Percentiles rank a stretch among this genome's conserved stretches.
phyloP scores from a whole-genome alignment of 768 basidiomycete species.

The Dendrothele bispora region DNA sequence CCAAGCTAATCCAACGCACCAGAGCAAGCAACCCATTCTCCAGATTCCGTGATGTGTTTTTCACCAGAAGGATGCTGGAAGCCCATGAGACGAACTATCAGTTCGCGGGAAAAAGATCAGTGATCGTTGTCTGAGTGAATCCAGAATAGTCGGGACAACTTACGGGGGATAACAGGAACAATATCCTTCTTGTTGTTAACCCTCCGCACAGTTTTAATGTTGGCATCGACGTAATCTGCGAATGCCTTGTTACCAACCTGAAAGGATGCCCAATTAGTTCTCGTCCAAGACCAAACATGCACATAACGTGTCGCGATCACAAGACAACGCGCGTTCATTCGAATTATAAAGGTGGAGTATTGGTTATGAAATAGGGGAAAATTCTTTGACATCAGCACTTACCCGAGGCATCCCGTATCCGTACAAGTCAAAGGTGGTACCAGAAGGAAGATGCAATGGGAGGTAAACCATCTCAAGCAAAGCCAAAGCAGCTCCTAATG shows the following conservation, averaged over 20 bases:
- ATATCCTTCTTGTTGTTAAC: conserved; percentile 60
- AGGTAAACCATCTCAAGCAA: conserved; percentile 59
- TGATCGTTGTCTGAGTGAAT: not conserved
- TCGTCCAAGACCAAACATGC: too few relatives aligned
- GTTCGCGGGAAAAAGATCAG: not conserved
- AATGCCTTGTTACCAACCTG: conserved; percentile 62
- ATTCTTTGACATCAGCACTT: conserved; percentile 26
- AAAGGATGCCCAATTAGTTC: too few relatives aligned
- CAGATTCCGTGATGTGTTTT: conserved; percentile 22
- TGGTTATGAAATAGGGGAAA: conserved; percentile 24
- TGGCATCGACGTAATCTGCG: conserved; percentile 57
- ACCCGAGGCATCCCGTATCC: conserved; percentile 46
- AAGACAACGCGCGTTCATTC: too few relatives aligned
- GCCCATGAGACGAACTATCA: not conserved
- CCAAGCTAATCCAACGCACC: conserved; percentile 39
- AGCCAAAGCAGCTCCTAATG: conserved; percentile 50
- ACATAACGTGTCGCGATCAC: not conserved
- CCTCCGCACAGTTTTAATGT: conserved; percentile 41
- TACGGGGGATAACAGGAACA: conserved; percentile 42
- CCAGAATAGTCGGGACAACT: not conserved
- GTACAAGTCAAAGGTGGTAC: conserved; percentile 30
- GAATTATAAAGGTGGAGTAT: not conserved
- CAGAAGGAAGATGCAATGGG: conserved; percentile 44
- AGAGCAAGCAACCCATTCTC: conserved; percentile 54
- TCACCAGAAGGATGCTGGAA: conserved; percentile 34